Conservation (phyloP, 768 basidiomycete genomes). For the Neoboletus subvelutipes region DNA sequence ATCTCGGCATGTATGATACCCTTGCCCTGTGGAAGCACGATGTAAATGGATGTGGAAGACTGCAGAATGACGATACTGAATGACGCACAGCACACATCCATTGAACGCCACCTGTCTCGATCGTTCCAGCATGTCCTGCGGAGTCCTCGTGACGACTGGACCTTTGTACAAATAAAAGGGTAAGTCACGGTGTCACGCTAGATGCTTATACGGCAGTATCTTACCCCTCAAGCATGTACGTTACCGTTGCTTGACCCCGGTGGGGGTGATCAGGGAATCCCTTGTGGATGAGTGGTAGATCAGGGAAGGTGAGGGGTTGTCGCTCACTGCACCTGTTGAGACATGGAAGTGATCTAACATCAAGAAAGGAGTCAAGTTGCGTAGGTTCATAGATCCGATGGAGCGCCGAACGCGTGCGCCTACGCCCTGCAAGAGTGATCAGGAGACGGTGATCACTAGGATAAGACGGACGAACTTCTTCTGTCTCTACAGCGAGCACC, state of each 20-base stretch:
- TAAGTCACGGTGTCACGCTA: background rate
- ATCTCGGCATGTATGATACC: slow-evolving; percentile 88
- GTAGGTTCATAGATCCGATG: slow-evolving; percentile 72
- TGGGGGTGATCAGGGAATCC: slow-evolving; percentile 95
- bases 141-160: slow-evolving; percentile 89
- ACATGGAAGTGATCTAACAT: slow-evolving; percentile 86
- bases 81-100: slow-evolving; percentile 85
- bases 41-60: background rate
- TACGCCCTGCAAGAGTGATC: slow-evolving; percentile 50
- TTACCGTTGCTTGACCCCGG: slow-evolving; percentile 84
- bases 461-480: slow-evolving; percentile 50
- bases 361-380: slow-evolving; percentile 88
- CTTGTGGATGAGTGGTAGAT: slow-evolving; percentile 31
- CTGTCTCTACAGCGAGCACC: slow-evolving; percentile 72
- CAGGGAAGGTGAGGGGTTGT: background rate
- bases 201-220: background rate
- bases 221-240: slow-evolving; percentile 86
- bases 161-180: slow-evolving; percentile 33
- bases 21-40: slow-evolving; percentile 39
- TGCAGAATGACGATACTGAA: background rate
- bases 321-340: slow-evolving; percentile 61
- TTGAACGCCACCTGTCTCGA: slow-evolving; percentile 82
- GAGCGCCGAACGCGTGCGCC: slow-evolving; percentile 84
- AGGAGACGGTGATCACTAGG: background rate
- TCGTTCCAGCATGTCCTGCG: slow-evolving; percentile 77